phyloP scores from a whole-genome alignment of 345 rosid species.

The Hibiscus mutabilis region DNA sequence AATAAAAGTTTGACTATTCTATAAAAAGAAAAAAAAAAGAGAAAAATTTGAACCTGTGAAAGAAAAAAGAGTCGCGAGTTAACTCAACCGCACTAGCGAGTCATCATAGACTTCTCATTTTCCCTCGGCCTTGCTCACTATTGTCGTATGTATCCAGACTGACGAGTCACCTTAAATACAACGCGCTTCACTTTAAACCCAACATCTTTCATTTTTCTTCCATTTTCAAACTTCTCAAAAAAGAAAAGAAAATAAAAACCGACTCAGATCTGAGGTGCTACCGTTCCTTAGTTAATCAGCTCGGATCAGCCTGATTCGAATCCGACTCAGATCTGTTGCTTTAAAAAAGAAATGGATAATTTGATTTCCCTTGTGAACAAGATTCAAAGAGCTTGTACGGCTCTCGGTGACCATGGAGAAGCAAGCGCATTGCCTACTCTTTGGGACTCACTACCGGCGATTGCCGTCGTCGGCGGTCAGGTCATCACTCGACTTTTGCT shows the following conservation, averaged over 20 bases:
- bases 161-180: background rate
- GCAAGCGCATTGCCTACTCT: slow-evolving; percentile 84
- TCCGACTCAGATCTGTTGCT: slow-evolving; percentile 11
- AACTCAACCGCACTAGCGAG: background rate
- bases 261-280: background rate
- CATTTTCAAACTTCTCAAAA: slow-evolving; percentile 15
- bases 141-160: background rate
- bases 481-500: slow-evolving; percentile 26
- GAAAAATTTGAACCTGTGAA: no score
- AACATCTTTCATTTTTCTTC: background rate
- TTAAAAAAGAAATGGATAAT: slow-evolving; percentile 62
- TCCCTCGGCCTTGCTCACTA: background rate
- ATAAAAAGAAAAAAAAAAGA: no score
- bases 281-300: background rate
- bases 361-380: slow-evolving; percentile 88
- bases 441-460: slow-evolving; percentile 94
- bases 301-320: slow-evolving; percentile 18
- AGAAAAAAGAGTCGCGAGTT: background rate
- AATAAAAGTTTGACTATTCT: no score
- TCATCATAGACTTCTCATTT: background rate
- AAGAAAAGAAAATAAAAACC: background rate
- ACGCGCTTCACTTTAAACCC: slow-evolving; percentile 6
- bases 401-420: slow-evolving; percentile 98
- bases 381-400: slow-evolving; percentile 98
- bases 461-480: slow-evolving; percentile 99